Percentiles rank a stretch among this genome's conserved stretches.
These are phyloP conservation scores for Rhododendron vialii DNA, from an alignment of 148 eudicot genomes.

Conservation along the genomic window DNA sequence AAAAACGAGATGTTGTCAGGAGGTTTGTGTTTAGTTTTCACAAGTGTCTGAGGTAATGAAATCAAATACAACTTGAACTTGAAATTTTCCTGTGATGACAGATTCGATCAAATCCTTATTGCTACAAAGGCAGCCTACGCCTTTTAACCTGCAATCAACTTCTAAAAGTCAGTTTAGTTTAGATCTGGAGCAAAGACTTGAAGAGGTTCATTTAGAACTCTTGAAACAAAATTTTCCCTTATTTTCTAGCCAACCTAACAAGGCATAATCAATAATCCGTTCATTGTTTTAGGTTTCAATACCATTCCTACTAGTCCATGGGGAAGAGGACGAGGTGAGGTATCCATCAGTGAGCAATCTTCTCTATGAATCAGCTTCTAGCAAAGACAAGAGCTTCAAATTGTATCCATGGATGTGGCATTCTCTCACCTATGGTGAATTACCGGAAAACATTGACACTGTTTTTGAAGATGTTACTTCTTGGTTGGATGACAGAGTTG, in stretches of 20 bases:
- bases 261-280: background rate
- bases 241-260: background rate
- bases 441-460: conserved; percentile 46
- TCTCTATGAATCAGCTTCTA: conserved; percentile 43
- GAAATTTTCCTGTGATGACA: conserved; percentile 14
- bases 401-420: conserved; percentile 91
- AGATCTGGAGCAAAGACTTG: conserved; percentile 55
- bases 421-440: conserved; percentile 65
- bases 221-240: background rate
- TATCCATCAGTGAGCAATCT: conserved; percentile 49
- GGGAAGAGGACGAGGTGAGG: conserved; percentile 64
- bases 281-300: conserved; percentile 35
- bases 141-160: conserved; percentile 59
- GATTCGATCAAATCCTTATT: conserved; percentile 64
- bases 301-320: conserved; percentile 59
- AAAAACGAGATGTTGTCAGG: background rate
- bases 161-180: conserved; percentile 26
- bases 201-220: conserved; percentile 40
- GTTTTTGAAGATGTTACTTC: conserved; percentile 56
- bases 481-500: conserved; percentile 54
- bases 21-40: background rate
- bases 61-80: background rate
- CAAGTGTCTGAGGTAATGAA: background rate
- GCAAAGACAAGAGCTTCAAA: conserved; percentile 65
- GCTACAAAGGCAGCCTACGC: conserved; percentile 79